Percentiles rank a stretch among this genome's conserved stretches.
Evolutionary conservation across 2,329 filamentous ascomycete species (phyloP).

Genomic region (Alternaria alternata): DNA sequence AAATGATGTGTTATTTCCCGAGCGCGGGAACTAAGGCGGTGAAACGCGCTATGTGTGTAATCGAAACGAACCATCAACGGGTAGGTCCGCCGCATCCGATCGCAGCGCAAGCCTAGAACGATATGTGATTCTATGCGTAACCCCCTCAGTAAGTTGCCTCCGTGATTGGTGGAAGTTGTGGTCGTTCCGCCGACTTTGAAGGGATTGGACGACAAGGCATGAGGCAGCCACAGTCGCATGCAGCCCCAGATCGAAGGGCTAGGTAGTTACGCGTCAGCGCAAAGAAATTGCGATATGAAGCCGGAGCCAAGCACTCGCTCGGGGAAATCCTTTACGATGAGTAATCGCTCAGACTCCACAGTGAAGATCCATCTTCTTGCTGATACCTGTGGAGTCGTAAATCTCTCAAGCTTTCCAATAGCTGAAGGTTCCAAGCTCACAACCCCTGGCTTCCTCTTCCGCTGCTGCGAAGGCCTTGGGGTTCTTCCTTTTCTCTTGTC

Average conservation of each 20-base stretch:
- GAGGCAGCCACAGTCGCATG: neutral
- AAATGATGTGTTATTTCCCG: slow-evolving; percentile 2
- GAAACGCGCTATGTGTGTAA: slow-evolving; percentile 3
- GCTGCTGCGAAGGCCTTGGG: slow-evolving; percentile 28
- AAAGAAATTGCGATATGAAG: neutral
- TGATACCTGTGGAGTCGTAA: neutral
- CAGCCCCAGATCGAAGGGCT: neutral
- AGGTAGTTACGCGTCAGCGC: neutral
- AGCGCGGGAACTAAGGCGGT: neutral
- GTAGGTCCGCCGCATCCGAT: neutral
- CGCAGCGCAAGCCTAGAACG: neutral
- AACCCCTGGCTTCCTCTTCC: slow-evolving; percentile 31
- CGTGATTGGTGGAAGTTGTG: neutral
- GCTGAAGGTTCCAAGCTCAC: slow-evolving; percentile 32
- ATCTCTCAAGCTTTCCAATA: slow-evolving; percentile 32
- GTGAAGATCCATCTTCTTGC: neutral
- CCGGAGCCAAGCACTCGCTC: neutral
- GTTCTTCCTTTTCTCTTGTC: slow-evolving; percentile 31
- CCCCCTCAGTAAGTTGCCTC: neutral
- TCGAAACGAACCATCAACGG: neutral
- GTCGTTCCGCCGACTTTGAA: neutral
- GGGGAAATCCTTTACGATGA: neutral
- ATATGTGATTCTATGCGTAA: neutral
- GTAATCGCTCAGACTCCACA: neutral
- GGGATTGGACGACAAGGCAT: neutral